Evolutionary conservation across 768 basidiomycete genomes (phyloP).

Genomic region (Suillus subluteus): DNA sequence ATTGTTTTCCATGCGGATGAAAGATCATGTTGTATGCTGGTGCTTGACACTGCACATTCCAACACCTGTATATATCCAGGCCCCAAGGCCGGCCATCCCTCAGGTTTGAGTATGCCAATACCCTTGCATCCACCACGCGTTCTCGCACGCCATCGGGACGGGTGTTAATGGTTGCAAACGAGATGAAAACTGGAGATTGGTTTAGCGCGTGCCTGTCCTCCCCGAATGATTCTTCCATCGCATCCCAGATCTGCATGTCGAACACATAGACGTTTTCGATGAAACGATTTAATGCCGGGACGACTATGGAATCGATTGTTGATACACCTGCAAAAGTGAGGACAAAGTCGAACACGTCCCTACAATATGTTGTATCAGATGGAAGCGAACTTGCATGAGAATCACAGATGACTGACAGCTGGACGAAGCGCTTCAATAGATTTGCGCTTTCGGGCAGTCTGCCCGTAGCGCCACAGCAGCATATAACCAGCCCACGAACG

Average conservation of each 20-base stretch:
- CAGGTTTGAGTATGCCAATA: neutral
- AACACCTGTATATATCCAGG: conserved; percentile 5
- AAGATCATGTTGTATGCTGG: neutral
- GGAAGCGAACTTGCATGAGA: too few species aligned
- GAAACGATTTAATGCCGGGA: neutral
- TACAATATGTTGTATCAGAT: neutral
- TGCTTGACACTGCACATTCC: neutral
- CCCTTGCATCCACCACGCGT: too few species aligned
- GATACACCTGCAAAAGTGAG: neutral
- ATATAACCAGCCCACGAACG: neutral
- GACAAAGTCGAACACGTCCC: conserved; percentile 4
- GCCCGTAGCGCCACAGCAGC: neutral
- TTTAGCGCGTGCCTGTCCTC: conserved; percentile 2
- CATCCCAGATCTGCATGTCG: conserved; percentile 3
- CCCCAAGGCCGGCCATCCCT: neutral
- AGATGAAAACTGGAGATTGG: neutral
- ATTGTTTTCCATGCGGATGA: neutral
- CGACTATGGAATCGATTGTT: neutral
- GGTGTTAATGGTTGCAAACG: too few species aligned
- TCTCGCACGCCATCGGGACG: too few species aligned
- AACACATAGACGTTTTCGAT: conserved; percentile 7
- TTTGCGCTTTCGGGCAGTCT: neutral
- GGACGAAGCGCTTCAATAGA: too few species aligned
- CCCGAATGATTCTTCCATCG: neutral
- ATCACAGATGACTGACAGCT: too few species aligned